phyloP scores from a whole-genome alignment of 1,139 yeast genomes.

The Debaryomyces sp. region DNA sequence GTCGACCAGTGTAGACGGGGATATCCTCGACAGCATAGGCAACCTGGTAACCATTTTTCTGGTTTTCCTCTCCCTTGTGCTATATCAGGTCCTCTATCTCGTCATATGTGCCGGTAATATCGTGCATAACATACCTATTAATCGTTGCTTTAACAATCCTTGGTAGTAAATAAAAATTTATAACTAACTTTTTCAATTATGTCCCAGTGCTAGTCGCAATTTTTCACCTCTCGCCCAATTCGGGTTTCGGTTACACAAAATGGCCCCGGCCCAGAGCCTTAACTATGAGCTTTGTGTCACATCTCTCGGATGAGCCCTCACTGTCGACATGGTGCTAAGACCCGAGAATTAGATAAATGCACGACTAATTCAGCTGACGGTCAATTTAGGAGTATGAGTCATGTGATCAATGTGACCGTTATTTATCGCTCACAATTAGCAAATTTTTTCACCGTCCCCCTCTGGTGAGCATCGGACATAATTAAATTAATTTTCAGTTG shows the following conservation, averaged over 20 bases:
- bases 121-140: conserved; percentile 9
- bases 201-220: conserved; percentile 7
- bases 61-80: not conserved
- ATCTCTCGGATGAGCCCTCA: not conserved
- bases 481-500: conserved; percentile 9
- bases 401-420: conserved; percentile 22
- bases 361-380: not conserved
- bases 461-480: conserved; percentile 6
- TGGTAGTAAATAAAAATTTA: conserved; percentile 8
- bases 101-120: not conserved
- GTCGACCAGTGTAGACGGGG: not conserved
- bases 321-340: not conserved
- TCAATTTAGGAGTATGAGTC: conserved; percentile 2
- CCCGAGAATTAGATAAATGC: not conserved
- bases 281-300: conserved; percentile 6
- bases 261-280: conserved; percentile 1
- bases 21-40: not conserved
- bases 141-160: conserved; percentile 8
- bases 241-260: conserved; percentile 10
- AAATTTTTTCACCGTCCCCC: conserved; percentile 5
- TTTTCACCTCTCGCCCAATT: conserved; percentile 11
- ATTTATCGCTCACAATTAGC: conserved; percentile 1
- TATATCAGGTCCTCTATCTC: not conserved
- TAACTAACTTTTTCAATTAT: conserved; percentile 2
- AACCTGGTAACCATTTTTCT: not conserved